Percentiles rank a stretch among this genome's conserved stretches.
Conservation (phyloP, 2,329 filamentous ascomycete genomes). For the Aphanocladium album region DNA sequence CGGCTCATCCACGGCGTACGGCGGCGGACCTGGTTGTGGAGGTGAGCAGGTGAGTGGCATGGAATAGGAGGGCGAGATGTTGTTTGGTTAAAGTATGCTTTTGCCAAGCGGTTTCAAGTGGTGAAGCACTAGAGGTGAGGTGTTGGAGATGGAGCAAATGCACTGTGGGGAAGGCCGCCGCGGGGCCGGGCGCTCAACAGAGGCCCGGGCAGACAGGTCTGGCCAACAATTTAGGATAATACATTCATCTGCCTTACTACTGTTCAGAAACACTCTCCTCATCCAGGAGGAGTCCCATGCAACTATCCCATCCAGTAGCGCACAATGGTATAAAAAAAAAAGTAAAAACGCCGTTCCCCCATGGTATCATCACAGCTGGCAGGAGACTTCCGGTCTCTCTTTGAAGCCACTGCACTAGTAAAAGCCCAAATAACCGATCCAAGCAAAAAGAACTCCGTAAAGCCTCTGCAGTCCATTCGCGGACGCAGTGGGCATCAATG, state of each 20-base stretch:
- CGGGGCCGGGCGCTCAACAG: too few relatives aligned
- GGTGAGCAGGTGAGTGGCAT: neutral
- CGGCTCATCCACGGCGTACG: neutral
- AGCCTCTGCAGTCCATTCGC: neutral
- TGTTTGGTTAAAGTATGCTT: neutral
- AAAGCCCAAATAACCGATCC: neutral
- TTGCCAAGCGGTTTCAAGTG: too few relatives aligned
- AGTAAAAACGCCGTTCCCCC: conserved; percentile 7
- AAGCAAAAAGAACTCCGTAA: neutral
- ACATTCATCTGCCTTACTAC: neutral
- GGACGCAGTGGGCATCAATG: neutral
- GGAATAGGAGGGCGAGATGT: neutral
- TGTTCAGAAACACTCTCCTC: neutral
- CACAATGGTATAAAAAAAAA: neutral
- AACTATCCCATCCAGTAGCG: neutral
- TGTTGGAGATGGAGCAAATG: too few relatives aligned
- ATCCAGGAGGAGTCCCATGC: neutral
- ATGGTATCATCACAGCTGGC: conserved; percentile 6
- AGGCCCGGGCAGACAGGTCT: too few relatives aligned
- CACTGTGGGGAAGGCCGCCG: too few relatives aligned
- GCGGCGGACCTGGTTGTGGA: neutral
- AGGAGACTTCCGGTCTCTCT: neutral
- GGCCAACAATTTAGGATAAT: too few relatives aligned
- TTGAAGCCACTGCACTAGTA: neutral
- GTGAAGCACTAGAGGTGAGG: too few relatives aligned